Evolutionary conservation across 2,329 filamentous ascomycete species (phyloP).

Genomic region (Aureobasidium sp.): DNA sequence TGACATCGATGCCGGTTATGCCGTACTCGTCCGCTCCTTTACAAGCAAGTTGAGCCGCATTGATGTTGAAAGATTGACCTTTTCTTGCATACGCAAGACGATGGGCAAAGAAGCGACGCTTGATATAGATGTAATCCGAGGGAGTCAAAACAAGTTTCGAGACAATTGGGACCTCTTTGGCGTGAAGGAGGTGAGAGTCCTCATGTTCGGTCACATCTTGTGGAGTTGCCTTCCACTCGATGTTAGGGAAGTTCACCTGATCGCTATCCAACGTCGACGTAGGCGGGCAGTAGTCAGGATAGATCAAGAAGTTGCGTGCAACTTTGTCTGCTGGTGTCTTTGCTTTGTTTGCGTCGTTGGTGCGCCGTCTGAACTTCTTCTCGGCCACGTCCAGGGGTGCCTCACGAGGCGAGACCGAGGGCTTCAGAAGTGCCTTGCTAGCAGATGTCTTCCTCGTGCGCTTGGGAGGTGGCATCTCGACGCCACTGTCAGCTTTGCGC

Average conservation of each 20-base stretch:
- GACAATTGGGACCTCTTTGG: conserved; percentile 69
- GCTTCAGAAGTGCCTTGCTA: not conserved
- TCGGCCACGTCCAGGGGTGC: not conserved
- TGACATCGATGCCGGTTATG: conserved; percentile 65
- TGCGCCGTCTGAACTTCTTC: not conserved
- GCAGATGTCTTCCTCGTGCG: not conserved
- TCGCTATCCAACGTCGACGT: conserved; percentile 56
- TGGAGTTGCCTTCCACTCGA: conserved; percentile 77
- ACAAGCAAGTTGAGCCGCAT: conserved; percentile 91
- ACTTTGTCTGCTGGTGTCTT: conserved; percentile 71
- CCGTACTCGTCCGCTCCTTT: conserved; percentile 40
- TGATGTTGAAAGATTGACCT: conserved; percentile 86
- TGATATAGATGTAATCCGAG: conserved; percentile 84
- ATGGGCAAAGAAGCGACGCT: conserved; percentile 80
- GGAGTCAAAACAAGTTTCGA: conserved; percentile 75
- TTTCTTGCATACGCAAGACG: conserved; percentile 60
- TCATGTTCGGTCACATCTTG: conserved; percentile 70
- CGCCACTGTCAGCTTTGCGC: not conserved
- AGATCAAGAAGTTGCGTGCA: conserved; percentile 61
- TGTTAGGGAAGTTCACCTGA: conserved; percentile 59
- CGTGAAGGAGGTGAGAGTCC: conserved; percentile 62
- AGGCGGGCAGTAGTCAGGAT: conserved; percentile 61
- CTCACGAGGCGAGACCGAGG: conserved; percentile 5
- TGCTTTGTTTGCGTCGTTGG: conserved; percentile 11
- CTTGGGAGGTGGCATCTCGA: conserved; percentile 1